phyloP scores from a whole-genome alignment of 106 monocot species.

The Posidonia australis region DNA sequence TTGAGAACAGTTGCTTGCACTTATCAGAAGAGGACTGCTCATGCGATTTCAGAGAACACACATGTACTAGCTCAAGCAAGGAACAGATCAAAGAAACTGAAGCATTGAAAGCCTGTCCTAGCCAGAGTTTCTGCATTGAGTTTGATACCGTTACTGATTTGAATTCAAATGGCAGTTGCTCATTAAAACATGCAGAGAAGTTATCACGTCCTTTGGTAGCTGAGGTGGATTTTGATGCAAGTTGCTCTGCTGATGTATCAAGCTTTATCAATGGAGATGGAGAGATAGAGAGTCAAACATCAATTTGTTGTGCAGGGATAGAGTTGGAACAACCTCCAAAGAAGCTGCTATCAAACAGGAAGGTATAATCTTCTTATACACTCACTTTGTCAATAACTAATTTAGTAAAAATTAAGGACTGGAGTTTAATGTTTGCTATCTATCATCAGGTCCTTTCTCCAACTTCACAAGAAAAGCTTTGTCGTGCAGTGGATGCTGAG shows the following conservation, averaged over 20 bases:
- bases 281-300: constrained; percentile 1
- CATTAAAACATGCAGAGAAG: too few species aligned
- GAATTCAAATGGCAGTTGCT: background rate
- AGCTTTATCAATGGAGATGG: background rate
- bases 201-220: too few species aligned
- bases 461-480: constrained; percentile 75
- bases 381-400: too few species aligned
- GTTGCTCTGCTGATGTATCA: background rate
- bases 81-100: too few species aligned
- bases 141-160: background rate
- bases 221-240: background rate
- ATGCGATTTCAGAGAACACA: too few species aligned
- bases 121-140: background rate
- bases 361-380: constrained; percentile 28
- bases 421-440: background rate
- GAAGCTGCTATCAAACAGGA: constrained; percentile 61
- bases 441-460: constrained; percentile 60
- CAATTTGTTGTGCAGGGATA: constrained; percentile 6
- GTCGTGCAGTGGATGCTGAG: constrained; percentile 26
- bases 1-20: too few species aligned
- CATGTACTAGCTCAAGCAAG: too few species aligned
- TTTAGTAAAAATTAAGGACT: background rate
- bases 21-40: too few species aligned
- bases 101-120: too few species aligned
- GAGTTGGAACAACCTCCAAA: constrained; percentile 25